Evolutionary conservation across 1,284 basidiomycete genomes (phyloP).

Genomic region (Boletus albobrunnescens): DNA sequence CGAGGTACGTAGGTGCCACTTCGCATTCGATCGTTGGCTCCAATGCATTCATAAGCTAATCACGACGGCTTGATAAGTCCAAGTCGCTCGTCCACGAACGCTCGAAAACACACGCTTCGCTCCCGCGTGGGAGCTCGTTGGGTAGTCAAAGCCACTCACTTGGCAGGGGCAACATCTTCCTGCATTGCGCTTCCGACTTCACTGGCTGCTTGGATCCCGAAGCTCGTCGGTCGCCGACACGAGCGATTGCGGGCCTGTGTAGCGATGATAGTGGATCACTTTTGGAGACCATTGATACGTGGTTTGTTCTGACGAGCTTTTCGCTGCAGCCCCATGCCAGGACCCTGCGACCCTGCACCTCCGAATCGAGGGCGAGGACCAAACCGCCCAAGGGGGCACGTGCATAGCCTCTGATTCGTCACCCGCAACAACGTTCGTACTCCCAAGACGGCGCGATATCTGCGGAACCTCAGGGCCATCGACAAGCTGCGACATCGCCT

Average conservation of each 20-base stretch:
- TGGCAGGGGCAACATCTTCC: constrained; percentile 59
- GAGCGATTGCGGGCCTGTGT: constrained; percentile 6
- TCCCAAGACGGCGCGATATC: constrained; percentile 15
- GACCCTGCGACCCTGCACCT: constrained; percentile 23
- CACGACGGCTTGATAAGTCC: constrained; percentile 9
- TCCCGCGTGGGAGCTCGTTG: constrained; percentile 69
- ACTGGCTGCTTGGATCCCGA: constrained; percentile 27
- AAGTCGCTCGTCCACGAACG: constrained; percentile 3
- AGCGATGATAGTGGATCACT: constrained; percentile 5
- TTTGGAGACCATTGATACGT: constrained; percentile 9
- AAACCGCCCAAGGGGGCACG: constrained; percentile 1
- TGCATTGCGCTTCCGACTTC: constrained; percentile 54
- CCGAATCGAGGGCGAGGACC: constrained; percentile 4
- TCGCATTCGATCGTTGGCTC: constrained; percentile 54
- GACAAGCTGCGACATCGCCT: constrained; percentile 23
- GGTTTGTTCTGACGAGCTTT: constrained; percentile 10
- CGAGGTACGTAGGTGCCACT: constrained; percentile 55
- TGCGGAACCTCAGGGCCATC: constrained; percentile 30
- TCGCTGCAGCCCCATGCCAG: constrained; percentile 26
- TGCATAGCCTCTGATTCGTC: constrained; percentile 13
- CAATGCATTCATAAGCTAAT: constrained; percentile 50
- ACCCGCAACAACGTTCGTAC: constrained; percentile 18
- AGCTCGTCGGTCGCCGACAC: constrained; percentile 9
- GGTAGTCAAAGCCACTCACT: constrained; percentile 57
- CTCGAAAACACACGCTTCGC: constrained; percentile 46